These are phyloP conservation scores for Fusarium sp. DNA, from an alignment of 2,329 filamentous ascomycete species.

Conservation along the genomic window DNA sequence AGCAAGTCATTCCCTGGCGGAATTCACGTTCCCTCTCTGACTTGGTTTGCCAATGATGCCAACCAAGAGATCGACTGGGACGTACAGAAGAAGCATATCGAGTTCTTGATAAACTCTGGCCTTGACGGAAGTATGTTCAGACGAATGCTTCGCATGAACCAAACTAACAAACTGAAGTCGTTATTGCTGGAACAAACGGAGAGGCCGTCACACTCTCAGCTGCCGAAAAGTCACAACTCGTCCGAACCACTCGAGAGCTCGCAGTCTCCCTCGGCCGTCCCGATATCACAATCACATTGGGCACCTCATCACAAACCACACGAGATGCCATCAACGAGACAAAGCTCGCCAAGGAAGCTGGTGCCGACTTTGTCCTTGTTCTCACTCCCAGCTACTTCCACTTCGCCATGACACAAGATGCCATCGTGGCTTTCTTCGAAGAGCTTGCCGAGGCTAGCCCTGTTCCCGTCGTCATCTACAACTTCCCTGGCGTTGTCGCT, in stretches of 20 bases:
- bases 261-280: slow-evolving; percentile 65
- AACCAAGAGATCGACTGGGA: slow-evolving; percentile 66
- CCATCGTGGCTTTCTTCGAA: slow-evolving; percentile 70
- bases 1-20: slow-evolving; percentile 56
- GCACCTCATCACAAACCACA: slow-evolving; percentile 72
- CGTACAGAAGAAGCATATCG: slow-evolving; percentile 61
- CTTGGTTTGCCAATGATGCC: slow-evolving; percentile 60
- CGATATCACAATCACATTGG: slow-evolving; percentile 71
- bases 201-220: slow-evolving; percentile 76
- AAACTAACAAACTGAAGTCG: slow-evolving; percentile 53
- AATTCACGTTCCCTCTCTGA: slow-evolving; percentile 66
- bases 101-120: slow-evolving; percentile 63
- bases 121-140: slow-evolving; percentile 57
- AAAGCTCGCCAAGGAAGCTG: slow-evolving; percentile 67
- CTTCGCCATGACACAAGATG: slow-evolving; percentile 67
- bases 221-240: slow-evolving; percentile 70
- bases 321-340: slow-evolving; percentile 73
- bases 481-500: slow-evolving; percentile 74
- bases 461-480: slow-evolving; percentile 76
- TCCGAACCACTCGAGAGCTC: slow-evolving; percentile 68
- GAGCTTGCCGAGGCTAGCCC: slow-evolving; percentile 66
- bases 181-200: slow-evolving; percentile 78
- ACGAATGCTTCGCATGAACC: fast-evolving
- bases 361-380: slow-evolving; percentile 74
- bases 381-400: slow-evolving; percentile 79